Percentiles rank a stretch among this genome's conserved stretches.
These are phyloP conservation scores for Cryptosporidium viatorum DNA, from an alignment of 169 alveolate genomes.

Conservation along the genomic window DNA sequence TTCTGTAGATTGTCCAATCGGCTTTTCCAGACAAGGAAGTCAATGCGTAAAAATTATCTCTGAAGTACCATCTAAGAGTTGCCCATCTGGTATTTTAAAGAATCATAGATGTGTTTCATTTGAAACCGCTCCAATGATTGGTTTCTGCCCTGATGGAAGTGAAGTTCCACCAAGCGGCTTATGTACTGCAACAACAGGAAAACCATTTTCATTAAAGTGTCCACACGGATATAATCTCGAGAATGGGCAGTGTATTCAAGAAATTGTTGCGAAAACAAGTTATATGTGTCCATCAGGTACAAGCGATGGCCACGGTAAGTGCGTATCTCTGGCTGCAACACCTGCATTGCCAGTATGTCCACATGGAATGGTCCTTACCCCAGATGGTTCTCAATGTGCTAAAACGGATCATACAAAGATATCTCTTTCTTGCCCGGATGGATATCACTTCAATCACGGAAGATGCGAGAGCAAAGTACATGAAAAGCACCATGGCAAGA, in stretches of 20 bases:
- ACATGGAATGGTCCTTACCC: conserved; percentile 75
- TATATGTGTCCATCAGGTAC: conserved; percentile 75
- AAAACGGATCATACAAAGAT: conserved; percentile 70
- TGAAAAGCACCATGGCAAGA: conserved; percentile 62
- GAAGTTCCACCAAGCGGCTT: conserved; percentile 74
- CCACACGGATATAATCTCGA: conserved; percentile 72
- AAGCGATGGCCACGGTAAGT: conserved; percentile 74
- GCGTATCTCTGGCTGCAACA: conserved; percentile 75
- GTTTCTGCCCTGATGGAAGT: conserved; percentile 75
- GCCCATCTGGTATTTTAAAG: conserved; percentile 60
- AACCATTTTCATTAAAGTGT: conserved; percentile 61
- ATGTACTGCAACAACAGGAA: conserved; percentile 71
- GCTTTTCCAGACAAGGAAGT: conserved; percentile 59
- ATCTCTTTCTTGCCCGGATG: conserved; percentile 68
- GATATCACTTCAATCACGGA: conserved; percentile 68
- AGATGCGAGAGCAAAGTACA: conserved; percentile 66
- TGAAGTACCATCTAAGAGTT: conserved; percentile 55
- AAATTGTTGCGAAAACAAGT: conserved; percentile 56
- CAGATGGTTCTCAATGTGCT: conserved; percentile 75
- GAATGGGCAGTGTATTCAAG: conserved; percentile 69
- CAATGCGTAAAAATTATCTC: conserved; percentile 55
- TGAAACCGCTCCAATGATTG: conserved; percentile 68
- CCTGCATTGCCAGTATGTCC: conserved; percentile 76
- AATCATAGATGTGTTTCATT: conserved; percentile 54
- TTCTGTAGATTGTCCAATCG: conserved; percentile 54